Evolutionary conservation across 352 stramenopile genomes (phyloP), one percentile per base, ranked within the genome.

Genomic region (Aphanomyces cochlioides): DNA sequence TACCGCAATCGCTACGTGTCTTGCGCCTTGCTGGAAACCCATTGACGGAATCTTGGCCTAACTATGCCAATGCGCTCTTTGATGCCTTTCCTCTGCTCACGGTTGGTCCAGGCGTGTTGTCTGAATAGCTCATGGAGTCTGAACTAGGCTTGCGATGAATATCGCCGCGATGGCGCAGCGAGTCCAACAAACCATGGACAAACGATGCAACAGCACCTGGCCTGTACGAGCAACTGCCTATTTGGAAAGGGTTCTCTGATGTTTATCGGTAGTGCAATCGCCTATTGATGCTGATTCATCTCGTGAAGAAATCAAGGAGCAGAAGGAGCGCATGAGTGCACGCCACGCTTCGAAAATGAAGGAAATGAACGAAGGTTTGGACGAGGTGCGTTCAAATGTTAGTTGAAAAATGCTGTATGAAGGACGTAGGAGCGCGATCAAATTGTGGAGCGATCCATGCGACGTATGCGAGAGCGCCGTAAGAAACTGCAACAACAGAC

Each of bases 401-500:
- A 1, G 10, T 21, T 63, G 56, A 58, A 17, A 7, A 12, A 36
- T 36, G 50, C 15, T 36, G 8, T 10, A 58, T n/a, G 45, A 53
- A n/a, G 13, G 45, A 58, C 6, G 3, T 41, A 69, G 64, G 34
- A 54, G 40, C 19, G 38, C 8, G 48, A 56, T 47, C 43, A 34
- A 34, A 70, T 70, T 15, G 64, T 70, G n/a, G 64, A 70, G 37
- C 48, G 28, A 21, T 70, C 47, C 47, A 70, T 47, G 47, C 12
- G 6, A 7, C 64, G 64, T 7, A n/a, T 61, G 13, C 64, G 64
- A 12, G 64, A 70, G 40, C 53, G 53, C 19, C 48, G 64, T 12
- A 15, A 70, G 34, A 70, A 70, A 28, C 39, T 70, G 13, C 64
- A 70, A 47, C 4, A 70, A n/a, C n/a, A 70, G 38, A 70, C 64